A percentile compares a stretch with the other conserved stretches of the same genome.
Evolutionary conservation across 768 basidiomycete species (phyloP).

Genomic region (Boletus insuetus): DNA sequence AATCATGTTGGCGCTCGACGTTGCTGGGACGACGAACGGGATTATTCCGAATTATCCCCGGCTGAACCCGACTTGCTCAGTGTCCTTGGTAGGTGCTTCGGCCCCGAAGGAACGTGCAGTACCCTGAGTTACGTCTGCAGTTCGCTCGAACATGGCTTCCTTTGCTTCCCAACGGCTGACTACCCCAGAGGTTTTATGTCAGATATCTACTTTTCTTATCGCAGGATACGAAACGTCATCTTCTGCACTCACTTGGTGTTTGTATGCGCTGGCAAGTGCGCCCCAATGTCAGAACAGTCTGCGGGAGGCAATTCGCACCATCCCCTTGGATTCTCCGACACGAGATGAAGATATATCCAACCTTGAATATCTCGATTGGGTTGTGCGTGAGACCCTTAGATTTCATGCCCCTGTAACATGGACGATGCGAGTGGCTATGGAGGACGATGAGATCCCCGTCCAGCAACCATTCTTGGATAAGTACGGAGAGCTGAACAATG

Average conservation of each 20-base stretch:
- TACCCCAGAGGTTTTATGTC: conserved; percentile 55
- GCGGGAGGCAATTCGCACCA: conserved; percentile 41
- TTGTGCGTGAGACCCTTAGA: conserved; percentile 56
- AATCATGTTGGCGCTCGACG: conserved; percentile 24
- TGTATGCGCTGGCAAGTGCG: conserved; percentile 52
- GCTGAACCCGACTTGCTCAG: conserved; percentile 47
- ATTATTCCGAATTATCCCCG: conserved; percentile 3
- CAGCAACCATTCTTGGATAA: conserved; percentile 31
- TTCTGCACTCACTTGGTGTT: conserved; percentile 58
- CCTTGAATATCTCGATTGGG: conserved; percentile 59
- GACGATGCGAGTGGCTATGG: conserved; percentile 53
- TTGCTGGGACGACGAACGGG: conserved; percentile 14
- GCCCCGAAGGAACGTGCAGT: not conserved
- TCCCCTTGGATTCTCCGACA: conserved; percentile 17
- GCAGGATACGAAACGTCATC: conserved; percentile 67
- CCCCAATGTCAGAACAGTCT: conserved; percentile 46
- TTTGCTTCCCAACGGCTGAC: conserved; percentile 48
- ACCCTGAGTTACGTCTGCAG: conserved; percentile 31
- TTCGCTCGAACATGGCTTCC: conserved; percentile 54
- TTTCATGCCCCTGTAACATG: conserved; percentile 56
- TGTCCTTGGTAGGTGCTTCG: conserved; percentile 42
- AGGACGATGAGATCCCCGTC: conserved; percentile 54
- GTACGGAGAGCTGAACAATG: conserved; percentile 28
- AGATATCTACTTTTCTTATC: conserved; percentile 62
- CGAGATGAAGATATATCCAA: conserved; percentile 32